Conservation (phyloP, 768 basidiomycete genomes). For the Lentinula detonsa region DNA sequence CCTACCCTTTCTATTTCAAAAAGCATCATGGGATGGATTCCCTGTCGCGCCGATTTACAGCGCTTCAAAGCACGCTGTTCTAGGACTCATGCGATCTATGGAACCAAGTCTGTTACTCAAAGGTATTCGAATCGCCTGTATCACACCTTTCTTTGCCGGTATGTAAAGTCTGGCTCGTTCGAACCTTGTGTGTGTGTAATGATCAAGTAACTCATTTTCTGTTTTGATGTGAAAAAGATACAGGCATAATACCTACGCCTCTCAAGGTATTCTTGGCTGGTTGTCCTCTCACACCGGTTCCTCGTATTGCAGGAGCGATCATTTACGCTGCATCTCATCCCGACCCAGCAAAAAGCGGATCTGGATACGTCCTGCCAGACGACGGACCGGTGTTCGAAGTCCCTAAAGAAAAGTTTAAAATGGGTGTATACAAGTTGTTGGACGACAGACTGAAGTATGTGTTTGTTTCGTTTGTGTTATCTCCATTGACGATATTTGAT, state of each 20-base stretch:
- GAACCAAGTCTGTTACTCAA: slow-evolving; percentile 10
- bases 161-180: not conserved
- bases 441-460: slow-evolving; percentile 6
- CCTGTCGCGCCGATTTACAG: slow-evolving; percentile 20
- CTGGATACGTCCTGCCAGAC: slow-evolving; percentile 20
- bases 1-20: not conserved
- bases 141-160: slow-evolving; percentile 25
- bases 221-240: slow-evolving; percentile 12
- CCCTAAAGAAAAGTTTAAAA: slow-evolving; percentile 13
- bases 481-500: not conserved
- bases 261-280: slow-evolving; percentile 16
- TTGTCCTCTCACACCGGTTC: slow-evolving; percentile 20
- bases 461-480: not conserved
- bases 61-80: slow-evolving; percentile 23
- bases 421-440: slow-evolving; percentile 21
- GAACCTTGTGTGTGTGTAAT: too few relatives aligned
- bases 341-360: slow-evolving; percentile 17
- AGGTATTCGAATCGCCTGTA: slow-evolving; percentile 18
- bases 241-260: slow-evolving; percentile 15
- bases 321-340: slow-evolving; percentile 21
- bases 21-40: slow-evolving; percentile 22
- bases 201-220: too few relatives aligned
- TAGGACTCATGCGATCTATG: slow-evolving; percentile 23
- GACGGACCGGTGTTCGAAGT: slow-evolving; percentile 21
- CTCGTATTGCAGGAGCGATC: slow-evolving; percentile 22